A percentile compares a stretch with the other conserved stretches of the same genome.
phyloP scores from a whole-genome alignment of 225 moss, liverwort and hornwort species.

The Anthoceros angustus region DNA sequence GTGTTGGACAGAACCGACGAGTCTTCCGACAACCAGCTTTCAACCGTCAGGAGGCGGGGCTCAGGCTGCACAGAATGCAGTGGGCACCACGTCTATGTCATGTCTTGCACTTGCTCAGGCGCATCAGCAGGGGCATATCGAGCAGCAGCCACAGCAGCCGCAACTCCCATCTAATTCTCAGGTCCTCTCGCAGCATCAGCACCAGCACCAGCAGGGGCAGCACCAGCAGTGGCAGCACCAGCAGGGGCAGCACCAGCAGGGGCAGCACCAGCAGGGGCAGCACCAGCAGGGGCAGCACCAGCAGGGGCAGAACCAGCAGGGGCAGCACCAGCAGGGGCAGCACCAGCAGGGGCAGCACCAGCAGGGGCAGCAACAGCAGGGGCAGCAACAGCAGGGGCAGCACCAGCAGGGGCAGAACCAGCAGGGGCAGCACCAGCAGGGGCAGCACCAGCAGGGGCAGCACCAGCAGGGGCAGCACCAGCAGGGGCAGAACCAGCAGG shows the following conservation, averaged over 20 bases:
- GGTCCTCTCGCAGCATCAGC: too few relatives aligned
- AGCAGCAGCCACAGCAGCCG: constrained; percentile 16
- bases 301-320: constrained; percentile 27
- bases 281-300: too few relatives aligned
- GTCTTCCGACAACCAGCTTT: not conserved
- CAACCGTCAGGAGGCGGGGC: not conserved
- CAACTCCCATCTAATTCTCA: too few relatives aligned
- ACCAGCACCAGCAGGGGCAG: too few relatives aligned
- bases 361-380: not conserved
- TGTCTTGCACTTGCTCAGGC: constrained; percentile 27
- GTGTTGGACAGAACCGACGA: not conserved
- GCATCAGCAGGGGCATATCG: too few relatives aligned
- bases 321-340: constrained; percentile 3
- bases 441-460: constrained; percentile 23
- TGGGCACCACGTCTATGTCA: constrained; percentile 7
- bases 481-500: too few relatives aligned
- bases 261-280: too few relatives aligned
- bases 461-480: too few relatives aligned
- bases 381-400: too few relatives aligned
- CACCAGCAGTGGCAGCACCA: too few relatives aligned
- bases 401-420: constrained; percentile 16
- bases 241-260: too few relatives aligned
- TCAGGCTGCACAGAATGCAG: not conserved
- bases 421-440: constrained; percentile 32
- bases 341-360: not conserved